Evolutionary conservation across 208 protist genomes (phyloP), one percentile per base, ranked within the genome.

Genomic region (Willaertia magna): DNA sequence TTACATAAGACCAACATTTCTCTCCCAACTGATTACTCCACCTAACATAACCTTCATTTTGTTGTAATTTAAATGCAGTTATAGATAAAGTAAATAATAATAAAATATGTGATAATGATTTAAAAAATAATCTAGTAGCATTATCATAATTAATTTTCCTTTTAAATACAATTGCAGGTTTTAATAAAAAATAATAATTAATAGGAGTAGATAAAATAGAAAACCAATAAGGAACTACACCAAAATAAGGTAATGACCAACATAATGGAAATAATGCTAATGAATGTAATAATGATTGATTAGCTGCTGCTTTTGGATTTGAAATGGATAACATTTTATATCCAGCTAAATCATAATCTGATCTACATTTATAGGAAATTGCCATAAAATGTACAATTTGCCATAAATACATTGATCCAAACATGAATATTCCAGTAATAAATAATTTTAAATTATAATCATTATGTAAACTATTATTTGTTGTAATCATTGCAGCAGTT

Each of bases 351-450:
- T 26, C 46, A 55, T 83, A 83, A 42, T 83, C 78, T 26, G 4
- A 4, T 79, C 42, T 79, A 30, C 74, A 79, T 46, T 79, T 79
- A 22, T 43, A 83, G 18, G 30, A 30, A 42, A 83, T 83, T 20
- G 47, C 44, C 78, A 83, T 83, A 26, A 83, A 83, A 47, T 55
- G 78, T 39, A n/a, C 4, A 43, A 83, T 83, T 83, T 83, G 78
- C 78, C 78, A 83, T 18, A 83, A 55, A 55, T 83, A 83, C 78
- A 83, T 83, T 0, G 43, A 40, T 12, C 43, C 46, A 55, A 48
- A 48, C 78, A 83, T 55, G n/a, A 55, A 83, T 18, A 83, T 40
- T 55, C 46, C 43, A 59, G 47, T 55, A 2, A n/a, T 26, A 22
- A 67, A n/a, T 12, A 67, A 26, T n/a, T 67, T 67, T 9, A 11